phyloP scores from a whole-genome alignment of 768 basidiomycete genomes.

The Panaeolus papilionaceus region DNA sequence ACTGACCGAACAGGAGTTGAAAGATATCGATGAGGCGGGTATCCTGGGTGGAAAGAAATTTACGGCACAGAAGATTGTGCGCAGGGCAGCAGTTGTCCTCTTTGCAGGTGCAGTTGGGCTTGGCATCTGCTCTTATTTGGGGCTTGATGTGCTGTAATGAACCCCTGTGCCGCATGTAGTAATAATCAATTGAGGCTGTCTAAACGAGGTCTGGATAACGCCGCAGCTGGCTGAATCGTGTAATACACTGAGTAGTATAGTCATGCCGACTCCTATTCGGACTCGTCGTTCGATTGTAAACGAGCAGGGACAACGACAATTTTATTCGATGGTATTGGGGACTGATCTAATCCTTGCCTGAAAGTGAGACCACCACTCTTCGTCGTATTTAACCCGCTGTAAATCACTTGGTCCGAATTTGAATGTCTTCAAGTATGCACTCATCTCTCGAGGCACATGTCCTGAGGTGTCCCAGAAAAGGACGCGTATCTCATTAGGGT shows the following conservation, averaged over 20 bases:
- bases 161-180: background rate
- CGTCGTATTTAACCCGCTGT: background rate
- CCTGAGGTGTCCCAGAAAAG: constrained; percentile 10
- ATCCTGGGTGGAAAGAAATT: constrained; percentile 20
- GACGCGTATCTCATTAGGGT: constrained; percentile 4
- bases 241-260: background rate
- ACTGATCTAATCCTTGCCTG: background rate
- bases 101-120: constrained; percentile 30
- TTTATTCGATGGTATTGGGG: background rate
- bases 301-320: background rate
- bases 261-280: no score
- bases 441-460: background rate
- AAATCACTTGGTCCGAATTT: constrained; percentile 4
- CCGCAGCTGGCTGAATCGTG: background rate
- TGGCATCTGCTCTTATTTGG: constrained; percentile 30
- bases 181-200: background rate
- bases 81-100: constrained; percentile 26
- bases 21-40: constrained; percentile 64
- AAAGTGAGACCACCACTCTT: background rate
- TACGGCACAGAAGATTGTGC: constrained; percentile 22
- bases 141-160: constrained; percentile 27
- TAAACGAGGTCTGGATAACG: background rate
- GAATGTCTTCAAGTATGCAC: constrained; percentile 1
- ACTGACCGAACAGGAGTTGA: constrained; percentile 56
- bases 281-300: background rate